Percentiles rank a stretch among this genome's conserved stretches.
phyloP scores from a whole-genome alignment of 1,284 basidiomycete genomes.

The Apiotrichum mycotoxinovorans region DNA sequence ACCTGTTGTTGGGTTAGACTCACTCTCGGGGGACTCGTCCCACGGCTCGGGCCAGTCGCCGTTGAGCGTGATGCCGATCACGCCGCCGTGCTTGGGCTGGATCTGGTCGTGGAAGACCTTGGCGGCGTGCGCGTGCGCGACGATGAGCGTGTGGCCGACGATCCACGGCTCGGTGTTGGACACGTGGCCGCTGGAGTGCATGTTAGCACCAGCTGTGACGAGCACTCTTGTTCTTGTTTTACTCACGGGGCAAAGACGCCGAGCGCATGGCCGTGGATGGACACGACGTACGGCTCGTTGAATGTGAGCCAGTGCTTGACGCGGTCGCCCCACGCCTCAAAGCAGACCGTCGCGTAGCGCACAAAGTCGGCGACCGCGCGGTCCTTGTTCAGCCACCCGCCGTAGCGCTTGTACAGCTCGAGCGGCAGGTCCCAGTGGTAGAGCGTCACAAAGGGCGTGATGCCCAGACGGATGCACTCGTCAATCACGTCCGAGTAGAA shows the following conservation, averaged over 20 bases:
- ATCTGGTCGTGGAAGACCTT: conserved; percentile 64
- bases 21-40: conserved; percentile 63
- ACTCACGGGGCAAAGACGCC: conserved; percentile 19
- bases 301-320: conserved; percentile 65
- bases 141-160: conserved; percentile 64
- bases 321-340: conserved; percentile 66
- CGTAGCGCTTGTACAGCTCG: conserved; percentile 64
- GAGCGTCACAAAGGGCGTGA: conserved; percentile 69
- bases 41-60: conserved; percentile 68
- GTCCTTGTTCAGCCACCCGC: conserved; percentile 60
- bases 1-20: conserved; percentile 35
- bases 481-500: conserved; percentile 27
- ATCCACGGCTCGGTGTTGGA: conserved; percentile 69
- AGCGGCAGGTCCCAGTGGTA: conserved; percentile 78
- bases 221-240: neutral
- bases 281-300: conserved; percentile 71
- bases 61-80: conserved; percentile 71
- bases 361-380: conserved; percentile 63
- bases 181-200: conserved; percentile 50
- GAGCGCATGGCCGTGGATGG: conserved; percentile 60
- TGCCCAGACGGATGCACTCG: conserved; percentile 51
- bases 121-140: conserved; percentile 65
- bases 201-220: too few relatives aligned
- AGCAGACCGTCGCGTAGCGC: conserved; percentile 66
- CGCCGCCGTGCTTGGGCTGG: conserved; percentile 48